Conservation (phyloP, 139 green algal species). For the Eudorina sp. region DNA sequence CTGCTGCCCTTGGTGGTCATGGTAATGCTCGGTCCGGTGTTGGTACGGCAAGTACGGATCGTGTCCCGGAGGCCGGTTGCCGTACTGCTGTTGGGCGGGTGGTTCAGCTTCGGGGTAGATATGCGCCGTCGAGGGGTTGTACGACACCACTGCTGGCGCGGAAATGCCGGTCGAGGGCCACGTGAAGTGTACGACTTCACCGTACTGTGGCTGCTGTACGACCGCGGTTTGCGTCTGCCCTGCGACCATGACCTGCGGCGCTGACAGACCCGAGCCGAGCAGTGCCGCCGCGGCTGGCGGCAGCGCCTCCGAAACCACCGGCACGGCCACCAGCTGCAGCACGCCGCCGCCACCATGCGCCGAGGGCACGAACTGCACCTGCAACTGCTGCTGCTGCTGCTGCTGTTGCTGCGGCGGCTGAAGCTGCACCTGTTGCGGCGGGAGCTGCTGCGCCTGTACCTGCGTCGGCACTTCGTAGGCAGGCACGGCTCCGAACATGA, state of each 20-base stretch:
- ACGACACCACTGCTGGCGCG: no score
- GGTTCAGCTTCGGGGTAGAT: no score
- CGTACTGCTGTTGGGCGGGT: neutral
- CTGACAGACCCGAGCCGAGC: neutral
- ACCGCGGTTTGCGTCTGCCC: neutral
- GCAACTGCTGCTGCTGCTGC: constrained; percentile 17
- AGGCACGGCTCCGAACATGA: neutral
- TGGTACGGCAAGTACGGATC: neutral
- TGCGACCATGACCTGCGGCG: neutral
- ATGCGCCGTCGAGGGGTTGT: no score
- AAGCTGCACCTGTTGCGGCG: neutral
- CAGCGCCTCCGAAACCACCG: neutral
- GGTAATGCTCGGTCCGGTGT: constrained; percentile 8
- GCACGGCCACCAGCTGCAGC: neutral
- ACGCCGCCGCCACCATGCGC: neutral
- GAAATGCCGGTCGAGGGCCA: no score
- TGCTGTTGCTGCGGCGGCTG: neutral
- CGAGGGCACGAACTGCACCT: neutral
- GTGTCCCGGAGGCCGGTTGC: neutral
- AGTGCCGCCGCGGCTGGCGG: neutral
- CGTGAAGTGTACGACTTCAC: neutral
- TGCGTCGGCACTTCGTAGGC: neutral
- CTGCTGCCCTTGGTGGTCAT: constrained; percentile 2
- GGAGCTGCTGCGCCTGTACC: neutral
- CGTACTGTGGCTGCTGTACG: constrained; percentile 7